Percentiles rank a stretch among this genome's conserved stretches.
phyloP scores from a whole-genome alignment of 306 rosid genomes.

The Vigna angularis region DNA sequence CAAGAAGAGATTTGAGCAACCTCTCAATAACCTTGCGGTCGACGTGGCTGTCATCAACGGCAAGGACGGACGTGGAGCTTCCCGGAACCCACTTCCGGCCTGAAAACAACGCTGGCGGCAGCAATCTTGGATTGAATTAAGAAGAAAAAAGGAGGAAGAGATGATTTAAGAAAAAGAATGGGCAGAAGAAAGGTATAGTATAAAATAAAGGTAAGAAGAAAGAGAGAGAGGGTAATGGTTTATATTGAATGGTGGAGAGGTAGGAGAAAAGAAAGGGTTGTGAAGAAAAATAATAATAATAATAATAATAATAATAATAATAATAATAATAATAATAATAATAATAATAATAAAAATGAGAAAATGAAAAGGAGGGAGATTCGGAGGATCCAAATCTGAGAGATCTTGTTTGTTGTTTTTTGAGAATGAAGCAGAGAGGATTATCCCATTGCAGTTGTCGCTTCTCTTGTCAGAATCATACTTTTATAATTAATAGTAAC shows the following conservation, averaged over 20 bases:
- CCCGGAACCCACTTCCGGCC: constrained; percentile 48
- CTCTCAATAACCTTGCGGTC: constrained; percentile 91
- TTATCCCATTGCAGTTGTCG: constrained; percentile 70
- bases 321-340: too few species aligned
- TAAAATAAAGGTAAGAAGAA: background rate
- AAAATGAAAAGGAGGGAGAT: constrained; percentile 45
- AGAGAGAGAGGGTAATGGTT: constrained; percentile 26
- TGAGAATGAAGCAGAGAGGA: constrained; percentile 63
- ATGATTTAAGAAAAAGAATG: background rate
- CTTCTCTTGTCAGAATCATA: constrained; percentile 52
- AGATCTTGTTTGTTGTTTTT: constrained; percentile 58
- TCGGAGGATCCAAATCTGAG: constrained; percentile 80
- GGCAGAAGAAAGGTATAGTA: background rate
- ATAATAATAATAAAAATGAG: background rate
- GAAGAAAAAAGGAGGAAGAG: background rate
- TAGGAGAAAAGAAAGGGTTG: constrained; percentile 32
- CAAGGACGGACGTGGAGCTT: constrained; percentile 90
- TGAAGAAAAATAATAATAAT: constrained; percentile 33
- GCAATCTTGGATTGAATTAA: constrained; percentile 49
- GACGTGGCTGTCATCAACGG: constrained; percentile 88
- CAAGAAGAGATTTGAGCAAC: constrained; percentile 83
- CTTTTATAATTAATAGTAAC: constrained; percentile 1
- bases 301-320: too few species aligned
- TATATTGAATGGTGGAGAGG: constrained; percentile 2
- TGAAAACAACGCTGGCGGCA: constrained; percentile 50